Conservation (phyloP, 495 filamentous ascomycete species). For the Collariella sp. region DNA sequence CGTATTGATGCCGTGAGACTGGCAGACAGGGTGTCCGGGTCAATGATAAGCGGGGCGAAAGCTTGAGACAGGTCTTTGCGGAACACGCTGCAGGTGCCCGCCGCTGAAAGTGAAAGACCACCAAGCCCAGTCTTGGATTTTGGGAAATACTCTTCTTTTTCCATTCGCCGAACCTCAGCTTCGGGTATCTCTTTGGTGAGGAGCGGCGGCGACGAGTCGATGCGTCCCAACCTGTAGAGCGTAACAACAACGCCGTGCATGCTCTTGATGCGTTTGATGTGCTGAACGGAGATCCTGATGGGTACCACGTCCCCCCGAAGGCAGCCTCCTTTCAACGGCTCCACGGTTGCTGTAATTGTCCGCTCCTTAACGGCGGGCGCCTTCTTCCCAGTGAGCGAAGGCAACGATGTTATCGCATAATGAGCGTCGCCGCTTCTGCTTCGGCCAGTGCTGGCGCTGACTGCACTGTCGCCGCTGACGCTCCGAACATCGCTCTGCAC, state of each 20-base stretch:
- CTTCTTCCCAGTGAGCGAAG: conserved; percentile 13
- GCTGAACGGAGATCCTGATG: conserved; percentile 71
- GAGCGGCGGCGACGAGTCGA: conserved; percentile 71
- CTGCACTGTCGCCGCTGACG: conserved; percentile 40
- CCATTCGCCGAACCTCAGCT: conserved; percentile 47
- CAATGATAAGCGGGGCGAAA: conserved; percentile 75
- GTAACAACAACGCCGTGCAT: conserved; percentile 89
- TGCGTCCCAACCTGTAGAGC: conserved; percentile 81
- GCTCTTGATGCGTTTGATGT: conserved; percentile 79
- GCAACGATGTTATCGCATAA: not conserved
- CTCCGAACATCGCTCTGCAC: conserved; percentile 38
- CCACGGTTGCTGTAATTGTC: conserved; percentile 80
- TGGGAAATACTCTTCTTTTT: conserved; percentile 79
- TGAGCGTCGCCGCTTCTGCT: conserved; percentile 31
- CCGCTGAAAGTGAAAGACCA: conserved; percentile 71
- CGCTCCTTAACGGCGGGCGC: conserved; percentile 36
- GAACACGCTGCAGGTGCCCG: conserved; percentile 76
- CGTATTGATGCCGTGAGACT: conserved; percentile 72
- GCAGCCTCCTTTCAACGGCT: conserved; percentile 72
- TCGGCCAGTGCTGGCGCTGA: conserved; percentile 34
- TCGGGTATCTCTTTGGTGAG: conserved; percentile 55
- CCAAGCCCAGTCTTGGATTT: conserved; percentile 61
- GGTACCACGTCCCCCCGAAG: conserved; percentile 77
- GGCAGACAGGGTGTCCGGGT: conserved; percentile 67
- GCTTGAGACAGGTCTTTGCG: conserved; percentile 88